Conservation (phyloP, 495 filamentous ascomycete genomes). For the Apodospora peruviana region DNA sequence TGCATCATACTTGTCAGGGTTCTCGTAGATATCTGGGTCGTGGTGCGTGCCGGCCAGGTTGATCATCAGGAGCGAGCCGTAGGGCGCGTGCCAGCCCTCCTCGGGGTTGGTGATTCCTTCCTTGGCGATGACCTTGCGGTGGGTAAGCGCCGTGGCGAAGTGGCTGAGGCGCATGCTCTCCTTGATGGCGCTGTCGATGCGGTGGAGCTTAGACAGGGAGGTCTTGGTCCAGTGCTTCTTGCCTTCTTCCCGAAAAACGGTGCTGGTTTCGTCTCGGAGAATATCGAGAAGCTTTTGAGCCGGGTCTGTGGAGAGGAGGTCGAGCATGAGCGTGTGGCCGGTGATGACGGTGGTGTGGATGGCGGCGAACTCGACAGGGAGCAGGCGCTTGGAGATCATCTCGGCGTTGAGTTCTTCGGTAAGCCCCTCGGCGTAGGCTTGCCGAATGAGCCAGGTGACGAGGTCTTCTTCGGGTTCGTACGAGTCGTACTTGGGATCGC, state of each 20-base stretch:
- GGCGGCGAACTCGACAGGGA: conserved; percentile 38
- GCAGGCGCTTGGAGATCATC: conserved; percentile 28
- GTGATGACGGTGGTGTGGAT: conserved; percentile 45
- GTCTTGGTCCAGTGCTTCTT: conserved; percentile 36
- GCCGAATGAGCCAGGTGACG: conserved; percentile 32
- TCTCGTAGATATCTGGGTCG: conserved; percentile 23
- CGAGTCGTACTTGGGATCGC: conserved; percentile 16
- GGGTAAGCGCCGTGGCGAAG: conserved; percentile 23
- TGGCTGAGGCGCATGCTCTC: conserved; percentile 30
- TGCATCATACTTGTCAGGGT: conserved; percentile 28
- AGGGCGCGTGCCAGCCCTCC: conserved; percentile 30
- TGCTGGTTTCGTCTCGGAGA: conserved; percentile 31
- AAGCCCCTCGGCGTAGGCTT: conserved; percentile 23
- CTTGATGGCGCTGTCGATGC: conserved; percentile 30
- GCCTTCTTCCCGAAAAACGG: conserved; percentile 20
- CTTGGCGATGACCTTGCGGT: conserved; percentile 29
- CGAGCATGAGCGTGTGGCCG: conserved; percentile 35
- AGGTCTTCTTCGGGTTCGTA: conserved; percentile 26
- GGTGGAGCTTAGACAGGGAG: conserved; percentile 22
- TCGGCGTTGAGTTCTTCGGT: conserved; percentile 12
- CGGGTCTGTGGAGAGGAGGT: conserved; percentile 35
- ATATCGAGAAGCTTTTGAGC: conserved; percentile 17
- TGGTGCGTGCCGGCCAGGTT: conserved; percentile 26
- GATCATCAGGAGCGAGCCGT: conserved; percentile 25
- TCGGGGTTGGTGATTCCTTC: conserved; percentile 26